Percentiles rank a stretch among this genome's conserved stretches.
These are phyloP conservation scores for Camellia sinensis DNA, from an alignment of 148 eudicot species.

Conservation along the genomic window DNA sequence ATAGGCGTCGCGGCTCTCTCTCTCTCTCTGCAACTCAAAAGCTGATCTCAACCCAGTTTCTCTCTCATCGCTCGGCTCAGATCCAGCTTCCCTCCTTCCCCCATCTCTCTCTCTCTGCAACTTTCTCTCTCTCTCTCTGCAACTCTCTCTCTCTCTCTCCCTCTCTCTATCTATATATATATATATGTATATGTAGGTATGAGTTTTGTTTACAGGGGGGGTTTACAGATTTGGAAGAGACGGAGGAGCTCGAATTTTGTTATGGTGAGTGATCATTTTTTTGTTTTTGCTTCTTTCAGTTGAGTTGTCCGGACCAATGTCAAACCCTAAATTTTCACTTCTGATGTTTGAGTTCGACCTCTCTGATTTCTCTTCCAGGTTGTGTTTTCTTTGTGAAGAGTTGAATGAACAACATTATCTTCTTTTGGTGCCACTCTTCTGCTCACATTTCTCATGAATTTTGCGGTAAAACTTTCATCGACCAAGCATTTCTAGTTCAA, in stretches of 20 bases:
- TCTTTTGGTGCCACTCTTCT: background rate
- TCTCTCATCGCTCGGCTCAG: constrained; percentile 26
- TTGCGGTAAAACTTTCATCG: constrained; percentile 12
- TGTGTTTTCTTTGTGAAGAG: background rate
- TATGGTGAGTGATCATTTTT: constrained; percentile 2
- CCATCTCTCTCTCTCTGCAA: background rate
- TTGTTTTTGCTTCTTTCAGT: no score
- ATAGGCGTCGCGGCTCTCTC: constrained; percentile 6
- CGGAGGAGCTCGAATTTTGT: constrained; percentile 9
- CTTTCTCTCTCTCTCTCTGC: background rate
- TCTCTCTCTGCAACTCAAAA: background rate
- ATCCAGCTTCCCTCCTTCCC: constrained; percentile 22
- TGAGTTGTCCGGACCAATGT: background rate
- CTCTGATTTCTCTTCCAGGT: background rate
- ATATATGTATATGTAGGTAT: background rate
- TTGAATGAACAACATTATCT: background rate
- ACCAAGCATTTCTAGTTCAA: background rate
- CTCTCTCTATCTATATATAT: background rate
- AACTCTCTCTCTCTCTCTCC: constrained; percentile 6
- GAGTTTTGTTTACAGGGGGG: background rate
- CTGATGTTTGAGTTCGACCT: background rate
- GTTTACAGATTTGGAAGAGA: background rate
- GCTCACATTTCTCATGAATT: constrained; percentile 10
- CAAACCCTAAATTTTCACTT: background rate
- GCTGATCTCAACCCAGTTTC: background rate